Conservation (phyloP, 495 filamentous ascomycete genomes). For the Hyaloscypha finlandica region DNA sequence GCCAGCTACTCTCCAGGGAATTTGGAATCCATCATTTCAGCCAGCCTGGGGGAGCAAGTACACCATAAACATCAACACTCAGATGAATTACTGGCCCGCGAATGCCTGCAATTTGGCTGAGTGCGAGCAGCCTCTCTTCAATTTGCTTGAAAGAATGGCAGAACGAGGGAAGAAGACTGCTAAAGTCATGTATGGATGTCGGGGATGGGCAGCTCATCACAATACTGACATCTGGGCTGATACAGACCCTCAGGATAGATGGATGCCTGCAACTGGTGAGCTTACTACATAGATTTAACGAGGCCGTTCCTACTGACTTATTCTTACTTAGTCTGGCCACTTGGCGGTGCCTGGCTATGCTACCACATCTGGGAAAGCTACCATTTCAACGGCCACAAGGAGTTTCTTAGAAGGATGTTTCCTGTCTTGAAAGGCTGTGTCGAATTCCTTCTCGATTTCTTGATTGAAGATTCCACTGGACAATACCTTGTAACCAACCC, state of each 20-base stretch:
- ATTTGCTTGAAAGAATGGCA: slow-evolving; percentile 41
- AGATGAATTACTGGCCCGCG: slow-evolving; percentile 64
- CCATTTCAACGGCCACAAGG: slow-evolving; percentile 37
- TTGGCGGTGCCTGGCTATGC: slow-evolving; percentile 50
- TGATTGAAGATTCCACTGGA: slow-evolving; percentile 42
- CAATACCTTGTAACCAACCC: slow-evolving; percentile 45
- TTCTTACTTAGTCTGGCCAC: slow-evolving; percentile 42
- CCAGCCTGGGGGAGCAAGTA: slow-evolving; percentile 57
- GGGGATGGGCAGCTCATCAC: slow-evolving; percentile 48
- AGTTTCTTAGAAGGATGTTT: slow-evolving; percentile 37
- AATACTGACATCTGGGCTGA: slow-evolving; percentile 54
- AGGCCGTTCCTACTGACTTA: not conserved
- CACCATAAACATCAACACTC: slow-evolving; percentile 59
- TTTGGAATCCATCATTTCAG: slow-evolving; percentile 54
- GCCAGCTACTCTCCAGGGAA: slow-evolving; percentile 60
- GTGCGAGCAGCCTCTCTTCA: slow-evolving; percentile 39
- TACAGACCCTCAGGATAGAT: slow-evolving; percentile 46
- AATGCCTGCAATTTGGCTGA: slow-evolving; percentile 46
- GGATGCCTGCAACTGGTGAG: slow-evolving; percentile 43
- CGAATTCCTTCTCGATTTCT: slow-evolving; percentile 48
- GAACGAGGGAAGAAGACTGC: slow-evolving; percentile 42
- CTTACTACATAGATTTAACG: not conserved
- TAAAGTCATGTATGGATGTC: slow-evolving; percentile 49
- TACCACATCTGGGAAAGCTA: slow-evolving; percentile 50
- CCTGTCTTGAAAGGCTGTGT: slow-evolving; percentile 38